Conservation (phyloP, 768 basidiomycete genomes). For the Collybiopsis confluens region DNA sequence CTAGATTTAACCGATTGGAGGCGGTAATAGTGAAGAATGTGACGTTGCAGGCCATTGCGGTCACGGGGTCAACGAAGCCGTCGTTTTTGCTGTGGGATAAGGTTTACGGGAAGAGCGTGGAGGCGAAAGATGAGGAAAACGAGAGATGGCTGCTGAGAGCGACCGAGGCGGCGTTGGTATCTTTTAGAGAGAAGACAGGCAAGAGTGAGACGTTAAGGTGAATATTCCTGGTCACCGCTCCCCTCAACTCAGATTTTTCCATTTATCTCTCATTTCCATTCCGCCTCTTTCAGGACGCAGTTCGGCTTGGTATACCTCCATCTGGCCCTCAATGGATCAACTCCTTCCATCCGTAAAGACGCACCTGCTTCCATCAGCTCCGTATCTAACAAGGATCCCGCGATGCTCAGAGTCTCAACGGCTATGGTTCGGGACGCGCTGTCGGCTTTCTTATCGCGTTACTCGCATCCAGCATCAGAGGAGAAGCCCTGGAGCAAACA, state of each 20-base stretch:
- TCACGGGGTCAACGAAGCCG: conserved; percentile 58
- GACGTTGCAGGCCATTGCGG: conserved; percentile 40
- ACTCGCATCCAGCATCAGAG: conserved; percentile 25
- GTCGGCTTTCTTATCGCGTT: conserved; percentile 38
- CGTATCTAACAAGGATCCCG: conserved; percentile 36
- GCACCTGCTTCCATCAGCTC: conserved; percentile 39
- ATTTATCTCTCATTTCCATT: conserved; percentile 1
- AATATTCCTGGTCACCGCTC: conserved; percentile 13
- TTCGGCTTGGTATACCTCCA: conserved; percentile 68
- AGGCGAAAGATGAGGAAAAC: conserved; percentile 39
- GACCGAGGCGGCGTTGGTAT: conserved; percentile 42
- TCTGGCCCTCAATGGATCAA: conserved; percentile 56
- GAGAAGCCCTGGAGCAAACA: conserved; percentile 45
- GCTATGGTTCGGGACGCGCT: conserved; percentile 60
- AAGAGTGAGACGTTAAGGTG: conserved; percentile 58
- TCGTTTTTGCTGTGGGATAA: conserved; percentile 88
- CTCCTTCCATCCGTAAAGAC: conserved; percentile 48
- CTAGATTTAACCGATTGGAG: conserved; percentile 46
- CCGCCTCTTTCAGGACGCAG: conserved; percentile 37
- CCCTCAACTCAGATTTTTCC: neutral
- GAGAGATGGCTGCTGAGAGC: conserved; percentile 77
- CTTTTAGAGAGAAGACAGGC: conserved; percentile 43
- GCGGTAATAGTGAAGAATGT: conserved; percentile 46
- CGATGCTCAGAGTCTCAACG: conserved; percentile 32
- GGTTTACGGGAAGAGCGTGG: conserved; percentile 68